These are phyloP conservation scores for Mariannaea sp. DNA, from an alignment of 2,329 filamentous ascomycete species.

Conservation along the genomic window DNA sequence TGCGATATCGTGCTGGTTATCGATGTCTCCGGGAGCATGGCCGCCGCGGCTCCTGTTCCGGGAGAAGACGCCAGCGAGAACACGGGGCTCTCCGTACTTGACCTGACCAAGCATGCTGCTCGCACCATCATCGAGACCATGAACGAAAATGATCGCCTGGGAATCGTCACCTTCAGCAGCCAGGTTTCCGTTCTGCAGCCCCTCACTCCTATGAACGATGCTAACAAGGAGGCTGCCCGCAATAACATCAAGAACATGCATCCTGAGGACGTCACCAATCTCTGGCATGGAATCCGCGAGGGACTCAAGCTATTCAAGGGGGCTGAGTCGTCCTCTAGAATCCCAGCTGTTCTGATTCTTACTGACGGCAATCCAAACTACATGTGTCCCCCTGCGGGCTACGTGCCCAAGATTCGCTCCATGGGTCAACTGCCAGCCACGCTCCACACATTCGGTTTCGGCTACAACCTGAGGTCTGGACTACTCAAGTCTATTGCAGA, in stretches of 20 bases:
- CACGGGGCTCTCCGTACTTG: constrained; percentile 59
- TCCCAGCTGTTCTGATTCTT: constrained; percentile 58
- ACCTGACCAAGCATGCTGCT: constrained; percentile 64
- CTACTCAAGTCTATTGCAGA: constrained; percentile 65
- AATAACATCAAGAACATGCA: constrained; percentile 50
- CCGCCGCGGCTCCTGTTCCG: constrained; percentile 51
- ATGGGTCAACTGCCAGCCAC: constrained; percentile 49
- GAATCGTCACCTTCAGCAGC: constrained; percentile 60
- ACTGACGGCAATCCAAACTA: constrained; percentile 62
- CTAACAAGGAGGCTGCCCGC: constrained; percentile 51
- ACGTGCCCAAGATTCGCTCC: constrained; percentile 56
- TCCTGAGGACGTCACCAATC: constrained; percentile 52
- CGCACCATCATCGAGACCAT: constrained; percentile 62
- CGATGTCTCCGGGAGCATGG: constrained; percentile 65
- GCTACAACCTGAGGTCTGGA: constrained; percentile 46
- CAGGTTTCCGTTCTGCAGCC: constrained; percentile 50
- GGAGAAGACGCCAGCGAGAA: constrained; percentile 51
- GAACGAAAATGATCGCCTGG: constrained; percentile 58
- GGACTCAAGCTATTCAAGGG: constrained; percentile 55
- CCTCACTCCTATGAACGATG: constrained; percentile 52
- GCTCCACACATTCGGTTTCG: constrained; percentile 47
- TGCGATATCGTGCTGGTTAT: constrained; percentile 67
- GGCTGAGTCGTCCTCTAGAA: constrained; percentile 39
- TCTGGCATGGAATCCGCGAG: constrained; percentile 62
- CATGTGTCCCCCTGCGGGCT: constrained; percentile 58